These are phyloP conservation scores for Magnusiomyces magnusii DNA, from an alignment of 1,139 yeast species.

Conservation along the genomic window DNA sequence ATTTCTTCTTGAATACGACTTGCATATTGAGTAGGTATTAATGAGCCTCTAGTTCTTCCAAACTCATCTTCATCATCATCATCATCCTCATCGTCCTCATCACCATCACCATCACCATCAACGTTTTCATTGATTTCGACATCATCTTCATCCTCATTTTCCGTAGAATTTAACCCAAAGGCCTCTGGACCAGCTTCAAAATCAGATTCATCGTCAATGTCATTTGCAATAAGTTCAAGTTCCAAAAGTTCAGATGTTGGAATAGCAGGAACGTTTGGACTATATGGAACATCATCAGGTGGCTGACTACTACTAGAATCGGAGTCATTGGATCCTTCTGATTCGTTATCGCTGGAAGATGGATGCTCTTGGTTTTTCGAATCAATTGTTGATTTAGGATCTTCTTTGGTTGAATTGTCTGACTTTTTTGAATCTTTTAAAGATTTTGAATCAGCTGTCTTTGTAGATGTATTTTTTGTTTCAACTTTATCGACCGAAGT, in stretches of 20 bases:
- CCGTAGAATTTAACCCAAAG: background rate
- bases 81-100: conserved; percentile 33
- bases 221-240: conserved; percentile 48
- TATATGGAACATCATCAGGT: conserved; percentile 4
- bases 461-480: background rate
- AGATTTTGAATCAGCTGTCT: background rate
- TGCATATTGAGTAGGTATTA: conserved; percentile 27
- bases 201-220: conserved; percentile 39
- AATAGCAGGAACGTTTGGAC: conserved; percentile 28
- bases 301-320: conserved; percentile 2
- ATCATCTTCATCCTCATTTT: conserved; percentile 34
- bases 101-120: conserved; percentile 33
- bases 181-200: conserved; percentile 25
- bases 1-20: conserved; percentile 8
- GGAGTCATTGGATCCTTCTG: background rate
- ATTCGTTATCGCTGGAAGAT: conserved; percentile 1
- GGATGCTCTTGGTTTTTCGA: background rate
- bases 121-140: conserved; percentile 29
- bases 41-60: conserved; percentile 35
- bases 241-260: conserved; percentile 46
- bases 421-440: background rate
- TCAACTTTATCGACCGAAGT: background rate
- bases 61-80: conserved; percentile 35
- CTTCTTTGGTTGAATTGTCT: background rate
- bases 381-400: background rate